Percentiles rank a stretch among this genome's conserved stretches.
These are phyloP conservation scores for Phylloporus arenicola DNA, from an alignment of 768 basidiomycete genomes.

Conservation along the genomic window DNA sequence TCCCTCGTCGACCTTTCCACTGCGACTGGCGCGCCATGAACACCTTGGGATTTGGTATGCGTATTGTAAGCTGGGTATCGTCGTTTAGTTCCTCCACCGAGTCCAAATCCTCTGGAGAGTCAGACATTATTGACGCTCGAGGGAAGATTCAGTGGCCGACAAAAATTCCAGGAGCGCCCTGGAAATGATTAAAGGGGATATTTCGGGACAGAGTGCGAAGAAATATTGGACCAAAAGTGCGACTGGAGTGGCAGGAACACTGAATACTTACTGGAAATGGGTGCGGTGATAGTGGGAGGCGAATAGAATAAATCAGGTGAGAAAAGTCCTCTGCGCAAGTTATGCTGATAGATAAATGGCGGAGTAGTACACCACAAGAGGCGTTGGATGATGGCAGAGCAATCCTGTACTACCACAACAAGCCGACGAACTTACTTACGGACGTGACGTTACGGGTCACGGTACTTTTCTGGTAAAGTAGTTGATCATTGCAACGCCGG, in stretches of 20 bases:
- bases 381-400: constrained; percentile 23
- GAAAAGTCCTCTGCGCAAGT: constrained; percentile 5
- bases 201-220: constrained; percentile 5
- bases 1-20: constrained; percentile 71
- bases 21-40: constrained; percentile 66
- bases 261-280: constrained; percentile 13
- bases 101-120: constrained; percentile 35
- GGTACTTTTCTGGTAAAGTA: constrained; percentile 28
- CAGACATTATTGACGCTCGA: constrained; percentile 27
- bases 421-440: constrained; percentile 34
- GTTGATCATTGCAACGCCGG: constrained; percentile 28
- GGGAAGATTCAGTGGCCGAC: constrained; percentile 4
- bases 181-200: constrained; percentile 4
- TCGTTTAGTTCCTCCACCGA: constrained; percentile 38
- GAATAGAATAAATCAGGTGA: constrained; percentile 9
- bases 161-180: constrained; percentile 15
- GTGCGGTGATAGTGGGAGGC: constrained; percentile 1
- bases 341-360: constrained; percentile 8
- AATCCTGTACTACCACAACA: constrained; percentile 25
- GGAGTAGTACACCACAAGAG: constrained; percentile 8
- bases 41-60: constrained; percentile 62
- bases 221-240: constrained; percentile 7
- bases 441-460: constrained; percentile 35
- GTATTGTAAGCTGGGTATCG: constrained; percentile 54
- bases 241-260: constrained; percentile 4